phyloP scores from a whole-genome alignment of 495 filamentous ascomycete genomes.

The Penicillium silybi region DNA sequence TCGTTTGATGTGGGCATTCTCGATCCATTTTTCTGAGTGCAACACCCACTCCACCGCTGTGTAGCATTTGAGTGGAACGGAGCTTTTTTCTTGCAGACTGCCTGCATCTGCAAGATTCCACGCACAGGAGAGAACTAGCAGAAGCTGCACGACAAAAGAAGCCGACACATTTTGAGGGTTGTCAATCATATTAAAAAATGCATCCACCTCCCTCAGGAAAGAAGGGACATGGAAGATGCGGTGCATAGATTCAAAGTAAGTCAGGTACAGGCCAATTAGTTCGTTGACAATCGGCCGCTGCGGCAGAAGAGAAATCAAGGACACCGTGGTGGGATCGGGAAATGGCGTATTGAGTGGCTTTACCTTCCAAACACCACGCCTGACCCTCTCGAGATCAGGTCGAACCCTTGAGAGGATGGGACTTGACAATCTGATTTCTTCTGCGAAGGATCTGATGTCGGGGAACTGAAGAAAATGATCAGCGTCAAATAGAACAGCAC shows the following conservation, averaged over 20 bases:
- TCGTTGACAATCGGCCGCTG: slow-evolving; percentile 46
- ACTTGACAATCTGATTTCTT: slow-evolving; percentile 37
- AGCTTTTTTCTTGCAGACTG: slow-evolving; percentile 47
- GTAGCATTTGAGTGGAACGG: slow-evolving; percentile 40
- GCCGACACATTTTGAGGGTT: slow-evolving; percentile 28
- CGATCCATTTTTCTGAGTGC: slow-evolving; percentile 60
- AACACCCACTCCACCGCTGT: slow-evolving; percentile 59
- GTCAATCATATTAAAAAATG: slow-evolving; percentile 41
- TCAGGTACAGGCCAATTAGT: slow-evolving; percentile 50
- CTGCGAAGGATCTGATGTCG: slow-evolving; percentile 39
- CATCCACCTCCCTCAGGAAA: slow-evolving; percentile 51
- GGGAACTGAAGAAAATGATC: slow-evolving; percentile 28
- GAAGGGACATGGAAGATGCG: slow-evolving; percentile 57
- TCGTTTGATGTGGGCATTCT: slow-evolving; percentile 51
- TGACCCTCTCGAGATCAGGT: slow-evolving; percentile 33
- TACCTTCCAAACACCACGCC: slow-evolving; percentile 33
- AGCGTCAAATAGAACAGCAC: neutral
- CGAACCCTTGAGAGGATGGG: slow-evolving; percentile 36
- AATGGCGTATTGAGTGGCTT: slow-evolving; percentile 32
- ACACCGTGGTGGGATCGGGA: slow-evolving; percentile 27
- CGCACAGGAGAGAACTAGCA: slow-evolving; percentile 63
- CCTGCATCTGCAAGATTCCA: slow-evolving; percentile 36
- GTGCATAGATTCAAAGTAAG: slow-evolving; percentile 52
- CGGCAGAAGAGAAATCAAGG: slow-evolving; percentile 34
- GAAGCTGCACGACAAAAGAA: slow-evolving; percentile 54